phyloP scores from a whole-genome alignment of 352 stramenopile genomes.

The Pythium aphanidermatum region DNA sequence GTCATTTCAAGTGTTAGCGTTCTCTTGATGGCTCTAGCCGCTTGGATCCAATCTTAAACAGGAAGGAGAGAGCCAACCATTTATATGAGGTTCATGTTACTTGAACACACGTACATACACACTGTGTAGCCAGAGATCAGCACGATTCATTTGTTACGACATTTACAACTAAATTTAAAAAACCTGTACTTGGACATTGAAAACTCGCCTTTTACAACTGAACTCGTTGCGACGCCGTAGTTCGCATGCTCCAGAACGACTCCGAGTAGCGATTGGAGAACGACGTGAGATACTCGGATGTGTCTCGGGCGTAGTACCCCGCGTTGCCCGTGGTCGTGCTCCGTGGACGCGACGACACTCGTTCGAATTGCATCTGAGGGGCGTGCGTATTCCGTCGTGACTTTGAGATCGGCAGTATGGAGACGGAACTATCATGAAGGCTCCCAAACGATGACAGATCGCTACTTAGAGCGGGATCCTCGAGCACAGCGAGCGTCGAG shows the following conservation, averaged over 20 bases:
- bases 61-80: too few species aligned
- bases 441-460: slow-evolving; percentile 14
- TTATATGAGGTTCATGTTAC: too few species aligned
- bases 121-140: too few species aligned
- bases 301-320: slow-evolving; percentile 7
- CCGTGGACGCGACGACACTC: background rate
- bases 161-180: too few species aligned
- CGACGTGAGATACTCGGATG: slow-evolving; percentile 10
- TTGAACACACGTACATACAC: too few species aligned
- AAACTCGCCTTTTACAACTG: too few species aligned
- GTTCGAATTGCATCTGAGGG: background rate
- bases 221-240: too few species aligned
- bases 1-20: too few species aligned
- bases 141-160: too few species aligned
- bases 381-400: background rate
- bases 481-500: slow-evolving; percentile 8
- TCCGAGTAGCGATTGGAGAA: slow-evolving; percentile 13
- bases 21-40: too few species aligned
- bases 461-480: background rate
- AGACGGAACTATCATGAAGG: slow-evolving; percentile 8
- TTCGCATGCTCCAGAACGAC: slow-evolving; percentile 9
- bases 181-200: too few species aligned
- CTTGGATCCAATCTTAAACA: too few species aligned
- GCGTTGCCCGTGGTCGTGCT: background rate
- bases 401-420: background rate